Evolutionary conservation across 2,329 filamentous ascomycete genomes (phyloP), one percentile per base, ranked within the genome.

Genomic region (Lithohypha guttulata): DNA sequence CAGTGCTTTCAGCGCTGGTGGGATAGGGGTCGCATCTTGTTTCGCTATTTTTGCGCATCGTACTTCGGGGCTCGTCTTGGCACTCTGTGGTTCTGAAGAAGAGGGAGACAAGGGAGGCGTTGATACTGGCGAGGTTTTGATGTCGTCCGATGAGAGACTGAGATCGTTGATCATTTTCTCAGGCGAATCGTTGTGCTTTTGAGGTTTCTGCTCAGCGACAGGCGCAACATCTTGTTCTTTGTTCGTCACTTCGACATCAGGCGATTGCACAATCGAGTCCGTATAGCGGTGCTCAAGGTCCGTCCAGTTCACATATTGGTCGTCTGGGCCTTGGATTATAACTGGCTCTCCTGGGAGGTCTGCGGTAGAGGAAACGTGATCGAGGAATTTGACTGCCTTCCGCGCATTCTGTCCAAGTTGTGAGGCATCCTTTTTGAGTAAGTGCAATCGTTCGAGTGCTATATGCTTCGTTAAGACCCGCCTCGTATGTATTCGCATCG

Each of bases 381-480:
- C 67, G 49, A 70, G 66, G 48, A 67, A 69, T 41, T 66, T 66
- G 44, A 70, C 62, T 8, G 66, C 63, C 53, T 69, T 66, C 35
- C 66, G 64, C 30, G 67, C 65, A 51, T 69, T 70, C 46, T 66
- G 59, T 38, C 65, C 66, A 47, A 63, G 55, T 50, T 65, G 63
- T 22, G 63, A 65, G 34, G 59, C 57, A 38, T 62, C 59, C 47
- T 62, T 60, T 51, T 65, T 66, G 48, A 66, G 51, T 39, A 58
- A 52, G 44, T 63, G 62, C 32, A 67, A 61, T 35, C 64, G 63
- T 47, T 66, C 63, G 39, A 67, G 61, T 42, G 64, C 64, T 67
- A 47, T 19, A 20, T 9, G 9, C 8, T 39, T 51, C 34, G 53
- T n/a, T n/a, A 47, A 18, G n/a, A 18, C 14, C 6, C 14, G 9